Base-by-base conservation (phyloP, 306 rosid species). In the Myrica gale region DNA sequence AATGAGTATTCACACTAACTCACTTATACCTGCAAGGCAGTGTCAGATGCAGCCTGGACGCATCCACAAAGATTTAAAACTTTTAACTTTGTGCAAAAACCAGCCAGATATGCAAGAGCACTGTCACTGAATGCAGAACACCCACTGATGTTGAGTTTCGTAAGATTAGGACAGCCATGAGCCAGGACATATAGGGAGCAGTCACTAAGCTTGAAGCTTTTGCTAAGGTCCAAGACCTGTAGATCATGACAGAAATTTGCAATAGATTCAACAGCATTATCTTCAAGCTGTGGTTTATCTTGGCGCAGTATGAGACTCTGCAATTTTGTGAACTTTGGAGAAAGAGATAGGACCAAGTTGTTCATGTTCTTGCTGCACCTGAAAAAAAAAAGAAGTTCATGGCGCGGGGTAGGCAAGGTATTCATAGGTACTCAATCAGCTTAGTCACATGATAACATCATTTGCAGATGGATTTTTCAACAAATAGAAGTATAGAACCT, bases 361-460 rank as follows among this genome's bases (percentile, higher is more conserved):
- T 96, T 96, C 99, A 90, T 88, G 79, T 89, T 88, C 88, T 90
- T 90, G 83, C 69, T 84, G 81, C 99, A 96, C 99, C 99, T 96
- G 91, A 79, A 78, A 56, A 63, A 26, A 44, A 81, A 32, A 32
- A 20, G 73, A 6, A 51, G 62, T 53, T 71, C 20, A 57, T 53
- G 41, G 17, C 73, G 69, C 15, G 62, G 0, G 3, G 72, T 9
- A 46, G 19, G 45, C 7, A 70, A 39, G 63, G 39, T 42, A 42
- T 61, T 68, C 26, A 47, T 44, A 20, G 68, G 76, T 68, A 53
- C 37, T 32, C 37, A 32, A 32, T 2, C 37, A 32, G 37, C 3
- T 32, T 32, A 32, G 37, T 32, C 37, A 32, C 37, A 32, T 37
- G 21, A 39, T 17, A 42, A 8, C 47, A 66, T 41, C 70, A 66